Percentiles rank a stretch among this genome's conserved stretches.
Conservation (phyloP, 441 rosid species). For the Populus hybrid region DNA sequence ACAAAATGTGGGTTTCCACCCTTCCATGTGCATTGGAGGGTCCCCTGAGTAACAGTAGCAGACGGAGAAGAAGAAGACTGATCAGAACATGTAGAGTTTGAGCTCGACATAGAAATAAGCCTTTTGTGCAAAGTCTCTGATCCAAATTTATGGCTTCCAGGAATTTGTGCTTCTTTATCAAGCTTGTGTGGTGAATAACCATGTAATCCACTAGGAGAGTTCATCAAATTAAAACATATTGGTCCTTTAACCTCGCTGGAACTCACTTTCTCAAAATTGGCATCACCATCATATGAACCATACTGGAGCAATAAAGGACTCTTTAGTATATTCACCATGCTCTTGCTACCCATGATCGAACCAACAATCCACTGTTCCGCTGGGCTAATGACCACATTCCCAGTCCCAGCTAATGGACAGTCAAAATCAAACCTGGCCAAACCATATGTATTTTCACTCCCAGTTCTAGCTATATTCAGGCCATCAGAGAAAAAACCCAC, state of each 20-base stretch:
- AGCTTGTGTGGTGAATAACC: conserved; percentile 28
- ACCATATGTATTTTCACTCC: conserved; percentile 30
- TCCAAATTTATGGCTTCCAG: conserved; percentile 19
- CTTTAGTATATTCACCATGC: conserved; percentile 54
- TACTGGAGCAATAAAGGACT: conserved; percentile 47
- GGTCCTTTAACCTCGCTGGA: conserved; percentile 34
- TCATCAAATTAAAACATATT: conserved; percentile 26
- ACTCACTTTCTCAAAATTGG: conserved; percentile 21
- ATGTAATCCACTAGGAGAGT: conserved; percentile 35
- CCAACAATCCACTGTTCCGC: conserved; percentile 48
- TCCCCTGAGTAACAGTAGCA: conserved; percentile 48
- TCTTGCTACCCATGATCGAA: conserved; percentile 65
- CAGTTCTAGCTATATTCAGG: conserved; percentile 25
- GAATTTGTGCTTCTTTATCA: conserved; percentile 20
- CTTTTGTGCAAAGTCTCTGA: conserved; percentile 24
- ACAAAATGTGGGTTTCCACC: conserved; percentile 61
- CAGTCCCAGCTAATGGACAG: conserved; percentile 48
- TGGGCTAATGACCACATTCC: conserved; percentile 42
- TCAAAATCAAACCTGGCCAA: conserved; percentile 46
- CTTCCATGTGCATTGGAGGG: conserved; percentile 67
- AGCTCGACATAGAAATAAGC: conserved; percentile 42
- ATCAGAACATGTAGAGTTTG: conserved; percentile 52
- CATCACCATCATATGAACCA: conserved; percentile 38
- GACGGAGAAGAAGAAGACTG: conserved; percentile 49
- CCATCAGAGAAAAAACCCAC: conserved; percentile 35